Conservation (phyloP, 768 basidiomycete species). For the Russula foetens region DNA sequence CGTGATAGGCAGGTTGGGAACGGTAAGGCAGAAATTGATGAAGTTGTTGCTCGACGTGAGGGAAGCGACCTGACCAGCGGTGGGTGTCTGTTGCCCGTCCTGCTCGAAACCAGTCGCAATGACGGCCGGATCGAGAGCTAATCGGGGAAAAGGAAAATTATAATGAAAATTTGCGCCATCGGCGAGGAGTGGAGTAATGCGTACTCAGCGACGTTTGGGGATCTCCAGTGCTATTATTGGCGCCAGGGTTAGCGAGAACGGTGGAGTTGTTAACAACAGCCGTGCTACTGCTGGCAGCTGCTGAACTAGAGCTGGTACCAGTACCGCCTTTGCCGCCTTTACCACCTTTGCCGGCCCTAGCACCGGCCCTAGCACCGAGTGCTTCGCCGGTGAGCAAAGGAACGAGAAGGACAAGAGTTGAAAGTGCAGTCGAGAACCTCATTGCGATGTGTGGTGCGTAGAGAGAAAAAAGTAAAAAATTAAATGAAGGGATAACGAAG, state of each 20-base stretch:
- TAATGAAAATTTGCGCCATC: not conserved
- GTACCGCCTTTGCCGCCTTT: not conserved
- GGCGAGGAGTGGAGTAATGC: not conserved
- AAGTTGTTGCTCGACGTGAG: conserved; percentile 65
- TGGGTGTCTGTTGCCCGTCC: conserved; percentile 35
- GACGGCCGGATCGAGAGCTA: conserved; percentile 38
- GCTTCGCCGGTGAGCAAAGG: conserved; percentile 5
- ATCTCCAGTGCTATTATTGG: conserved; percentile 23
- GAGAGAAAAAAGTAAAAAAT: not conserved
- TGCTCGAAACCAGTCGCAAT: conserved; percentile 49
- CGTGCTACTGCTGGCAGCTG: conserved; percentile 10
- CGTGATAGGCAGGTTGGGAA: conserved; percentile 44
- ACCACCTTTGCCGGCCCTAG: not conserved
- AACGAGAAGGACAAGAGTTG: conserved; percentile 2
- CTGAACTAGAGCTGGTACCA: no score
- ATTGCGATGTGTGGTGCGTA: conserved; percentile 7
- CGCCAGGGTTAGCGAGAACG: no score
- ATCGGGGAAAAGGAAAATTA: not conserved
- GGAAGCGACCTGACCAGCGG: conserved; percentile 45
- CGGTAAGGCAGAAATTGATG: conserved; percentile 55
- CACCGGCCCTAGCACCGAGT: not conserved
- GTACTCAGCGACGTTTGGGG: conserved; percentile 37
- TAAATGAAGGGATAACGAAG: conserved; percentile 1
- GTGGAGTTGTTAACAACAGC: not conserved
- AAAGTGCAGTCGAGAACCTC: conserved; percentile 16